phyloP scores from a whole-genome alignment of 2,329 filamentous ascomycete genomes.

The Paecilomyces sp. region DNA sequence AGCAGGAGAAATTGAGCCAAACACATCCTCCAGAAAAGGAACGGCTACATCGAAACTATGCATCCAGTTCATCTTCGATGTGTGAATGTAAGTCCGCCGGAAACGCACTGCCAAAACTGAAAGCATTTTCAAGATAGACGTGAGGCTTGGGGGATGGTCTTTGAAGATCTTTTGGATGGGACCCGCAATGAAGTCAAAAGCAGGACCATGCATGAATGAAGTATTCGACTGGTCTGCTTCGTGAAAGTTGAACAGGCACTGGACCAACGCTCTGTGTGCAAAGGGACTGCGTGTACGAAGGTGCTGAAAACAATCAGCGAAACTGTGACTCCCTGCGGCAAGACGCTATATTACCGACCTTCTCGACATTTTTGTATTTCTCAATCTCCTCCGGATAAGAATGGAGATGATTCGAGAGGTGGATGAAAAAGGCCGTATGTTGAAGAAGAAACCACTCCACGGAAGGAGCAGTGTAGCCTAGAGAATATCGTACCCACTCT shows the following conservation, averaged over 20 bases:
- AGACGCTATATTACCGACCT: slow-evolving; percentile 16
- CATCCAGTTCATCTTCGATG: slow-evolving; percentile 27
- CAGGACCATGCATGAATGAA: slow-evolving; percentile 7
- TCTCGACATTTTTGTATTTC: slow-evolving; percentile 29
- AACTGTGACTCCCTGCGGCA: background rate
- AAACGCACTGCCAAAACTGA: slow-evolving; percentile 29
- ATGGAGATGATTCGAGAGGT: slow-evolving; percentile 24
- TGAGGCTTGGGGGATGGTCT: slow-evolving; percentile 21
- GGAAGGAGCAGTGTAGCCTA: slow-evolving; percentile 25
- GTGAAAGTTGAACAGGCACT: slow-evolving; percentile 20
- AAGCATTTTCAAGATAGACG: slow-evolving; percentile 27
- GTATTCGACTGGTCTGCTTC: slow-evolving; percentile 9
- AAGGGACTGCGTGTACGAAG: slow-evolving; percentile 30
- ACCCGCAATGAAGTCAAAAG: slow-evolving; percentile 29
- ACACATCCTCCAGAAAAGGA: slow-evolving; percentile 26
- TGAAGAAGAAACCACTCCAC: slow-evolving; percentile 34
- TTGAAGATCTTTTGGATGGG: slow-evolving; percentile 32
- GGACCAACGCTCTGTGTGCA: slow-evolving; percentile 27
- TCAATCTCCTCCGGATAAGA: slow-evolving; percentile 22
- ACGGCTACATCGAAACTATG: slow-evolving; percentile 22
- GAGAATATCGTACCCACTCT: slow-evolving; percentile 31
- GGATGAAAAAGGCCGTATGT: slow-evolving; percentile 27
- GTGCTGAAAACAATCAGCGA: slow-evolving; percentile 17
- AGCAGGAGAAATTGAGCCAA: slow-evolving; percentile 21
- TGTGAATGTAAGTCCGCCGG: slow-evolving; percentile 25